Evolutionary conservation across 1,284 basidiomycete genomes (phyloP).

Genomic region (Leccinum pachyderme): DNA sequence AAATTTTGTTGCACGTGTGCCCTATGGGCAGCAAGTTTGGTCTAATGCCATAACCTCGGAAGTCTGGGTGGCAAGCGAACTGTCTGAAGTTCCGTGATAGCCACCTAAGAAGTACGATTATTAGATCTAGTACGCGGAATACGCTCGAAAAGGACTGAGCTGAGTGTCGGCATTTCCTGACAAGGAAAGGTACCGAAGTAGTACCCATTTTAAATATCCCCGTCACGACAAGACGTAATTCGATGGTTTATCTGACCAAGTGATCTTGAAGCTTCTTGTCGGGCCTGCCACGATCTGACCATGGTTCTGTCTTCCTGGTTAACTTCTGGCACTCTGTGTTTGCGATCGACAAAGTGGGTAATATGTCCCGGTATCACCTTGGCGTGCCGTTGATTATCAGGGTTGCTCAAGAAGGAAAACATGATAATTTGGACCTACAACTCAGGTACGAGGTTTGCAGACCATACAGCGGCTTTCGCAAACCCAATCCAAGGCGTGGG

Average conservation of each 20-base stretch:
- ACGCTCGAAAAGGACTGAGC: slow-evolving; percentile 53
- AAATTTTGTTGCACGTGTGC: slow-evolving; percentile 39
- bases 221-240: slow-evolving; percentile 49
- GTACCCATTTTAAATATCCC: slow-evolving; percentile 43
- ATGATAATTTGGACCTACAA: background rate
- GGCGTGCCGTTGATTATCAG: background rate
- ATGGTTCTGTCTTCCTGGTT: background rate
- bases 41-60: slow-evolving; percentile 52
- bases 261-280: slow-evolving; percentile 48
- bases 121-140: slow-evolving; percentile 32
- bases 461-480: background rate
- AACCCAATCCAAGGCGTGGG: background rate
- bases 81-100: slow-evolving; percentile 44
- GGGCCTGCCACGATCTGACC: slow-evolving; percentile 37
- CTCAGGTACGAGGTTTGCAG: background rate
- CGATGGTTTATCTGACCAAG: slow-evolving; percentile 49
- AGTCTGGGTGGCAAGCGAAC: slow-evolving; percentile 52
- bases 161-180: slow-evolving; percentile 36
- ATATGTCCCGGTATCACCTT: background rate
- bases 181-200: slow-evolving; percentile 56
- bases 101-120: slow-evolving; percentile 3
- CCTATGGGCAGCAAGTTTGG: slow-evolving; percentile 43
- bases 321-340: slow-evolving; percentile 1
- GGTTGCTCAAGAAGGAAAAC: slow-evolving; percentile 5
- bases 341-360: background rate